Evolutionary conservation across 2,329 filamentous ascomycete species (phyloP).

Genomic region (Aspergillus sp.): DNA sequence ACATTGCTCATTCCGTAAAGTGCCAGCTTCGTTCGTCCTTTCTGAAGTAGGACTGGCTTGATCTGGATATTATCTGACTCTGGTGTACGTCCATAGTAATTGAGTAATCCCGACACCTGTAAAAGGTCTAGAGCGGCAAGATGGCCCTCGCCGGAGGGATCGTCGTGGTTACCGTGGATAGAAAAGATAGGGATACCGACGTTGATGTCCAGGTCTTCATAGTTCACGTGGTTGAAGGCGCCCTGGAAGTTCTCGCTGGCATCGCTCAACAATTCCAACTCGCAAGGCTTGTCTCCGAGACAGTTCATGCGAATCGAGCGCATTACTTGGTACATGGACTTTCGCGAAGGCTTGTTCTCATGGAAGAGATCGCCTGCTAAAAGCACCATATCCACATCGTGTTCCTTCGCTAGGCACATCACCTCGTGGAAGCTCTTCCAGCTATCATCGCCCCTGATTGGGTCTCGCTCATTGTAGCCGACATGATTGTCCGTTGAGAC

Average conservation of each 20-base stretch:
- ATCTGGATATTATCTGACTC: constrained; percentile 92
- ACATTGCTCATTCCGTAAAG: constrained; percentile 96
- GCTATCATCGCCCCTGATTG: constrained; percentile 93
- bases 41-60: constrained; percentile 90
- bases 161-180: constrained; percentile 97
- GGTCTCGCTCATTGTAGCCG: constrained; percentile 90
- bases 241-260: constrained; percentile 88
- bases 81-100: constrained; percentile 92
- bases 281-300: constrained; percentile 91
- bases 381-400: constrained; percentile 97
- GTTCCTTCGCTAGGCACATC: constrained; percentile 81
- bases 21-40: constrained; percentile 88
- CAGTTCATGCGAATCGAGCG: constrained; percentile 90
- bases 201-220: constrained; percentile 96
- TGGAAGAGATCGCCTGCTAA: constrained; percentile 95
- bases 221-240: constrained; percentile 93
- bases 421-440: constrained; percentile 97
- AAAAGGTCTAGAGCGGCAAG: constrained; percentile 88
- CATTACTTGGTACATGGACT: constrained; percentile 98
- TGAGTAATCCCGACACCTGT: constrained; percentile 87
- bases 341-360: constrained; percentile 95
- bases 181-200: constrained; percentile 96
- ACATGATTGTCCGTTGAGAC: constrained; percentile 98
- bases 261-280: constrained; percentile 92
- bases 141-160: constrained; percentile 94